Base-by-base conservation (phyloP, 345 rosid species). In the Moricandia moricandioides region DNA sequence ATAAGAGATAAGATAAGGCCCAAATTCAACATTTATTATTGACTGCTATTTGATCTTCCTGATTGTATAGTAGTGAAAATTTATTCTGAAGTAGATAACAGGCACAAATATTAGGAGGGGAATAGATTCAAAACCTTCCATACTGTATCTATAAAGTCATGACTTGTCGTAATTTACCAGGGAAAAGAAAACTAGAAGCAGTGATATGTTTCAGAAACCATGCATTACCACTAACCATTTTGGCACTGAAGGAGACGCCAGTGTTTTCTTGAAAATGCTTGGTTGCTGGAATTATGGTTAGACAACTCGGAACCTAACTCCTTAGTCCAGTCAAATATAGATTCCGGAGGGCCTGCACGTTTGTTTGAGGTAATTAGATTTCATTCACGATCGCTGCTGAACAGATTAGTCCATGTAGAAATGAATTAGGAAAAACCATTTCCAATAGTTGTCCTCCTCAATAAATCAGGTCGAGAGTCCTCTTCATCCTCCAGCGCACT, bases 211-310 rank as follows among this genome's bases (percentile, higher is more conserved):
- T 24, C 39, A 67, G 69, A 56, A 49, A 73, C 59, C 39, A 52
- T 2, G 61, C 35, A 70, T 69, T 54, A 33, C 59, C 13, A 69
- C 79, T 75, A 75, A 96, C 99, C 99, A 79, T 96, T 96, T 89
- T 91, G 98, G 84, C 97, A 96, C 79, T 96, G 99, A 57, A 96
- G 87, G 79, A 92, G 99, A 69, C 98, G 99, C 99, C 99, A 96
- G 76, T 91, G 94, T 84, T 92, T 96, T 73, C 93, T 84, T 2
- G 97, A 88, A 84, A 95, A 95, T 74, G 97, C 96, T 85, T 92
- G 99, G 83, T 86, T 90, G 77, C 79, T 85, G 69, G 86, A 79
- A 80, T 85, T 89, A 65, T 92, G 88, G 83, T 85, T 87, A 30
- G 93, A 82, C 59, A 91, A 81, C 66, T 92, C 95, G 27, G 84